Conservation (phyloP, 495 filamentous ascomycete species). For the Penicillium ucsense region DNA sequence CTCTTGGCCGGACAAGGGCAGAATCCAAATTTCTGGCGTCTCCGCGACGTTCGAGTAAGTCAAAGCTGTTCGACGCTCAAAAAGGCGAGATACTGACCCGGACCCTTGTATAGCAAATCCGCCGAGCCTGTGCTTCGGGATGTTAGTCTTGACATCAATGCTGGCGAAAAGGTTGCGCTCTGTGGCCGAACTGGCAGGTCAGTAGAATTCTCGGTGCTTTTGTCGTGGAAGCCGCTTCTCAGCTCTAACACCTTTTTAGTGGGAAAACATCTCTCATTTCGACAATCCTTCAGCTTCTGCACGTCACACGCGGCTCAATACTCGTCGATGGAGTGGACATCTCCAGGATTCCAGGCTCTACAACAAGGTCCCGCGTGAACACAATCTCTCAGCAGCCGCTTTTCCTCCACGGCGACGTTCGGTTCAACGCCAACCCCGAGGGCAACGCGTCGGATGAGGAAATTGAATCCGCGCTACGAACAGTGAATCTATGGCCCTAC, state of each 20-base stretch:
- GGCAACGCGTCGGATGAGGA: slow-evolving; percentile 19
- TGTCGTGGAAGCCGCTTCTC: too few relatives aligned
- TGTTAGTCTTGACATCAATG: background rate
- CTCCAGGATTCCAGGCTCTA: slow-evolving; percentile 17
- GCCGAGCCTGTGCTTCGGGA: slow-evolving; percentile 5
- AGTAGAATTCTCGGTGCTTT: background rate
- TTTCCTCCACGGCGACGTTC: slow-evolving; percentile 32
- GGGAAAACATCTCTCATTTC: slow-evolving; percentile 35
- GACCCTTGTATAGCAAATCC: slow-evolving; percentile 3
- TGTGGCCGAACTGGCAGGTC: slow-evolving; percentile 19
- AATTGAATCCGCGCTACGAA: slow-evolving; percentile 27
- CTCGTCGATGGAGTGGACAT: slow-evolving; percentile 38
- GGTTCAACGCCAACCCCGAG: slow-evolving; percentile 37
- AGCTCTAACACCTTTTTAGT: slow-evolving; percentile 6
- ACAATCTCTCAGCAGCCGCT: slow-evolving; percentile 42
- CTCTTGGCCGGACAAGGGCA: slow-evolving; percentile 13
- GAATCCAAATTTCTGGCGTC: slow-evolving; percentile 11
- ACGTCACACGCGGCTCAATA: slow-evolving; percentile 26
- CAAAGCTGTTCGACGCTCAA: too few relatives aligned
- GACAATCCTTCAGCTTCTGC: slow-evolving; percentile 30
- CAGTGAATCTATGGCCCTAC: slow-evolving; percentile 28
- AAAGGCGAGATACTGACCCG: too few relatives aligned
- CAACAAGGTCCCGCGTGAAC: slow-evolving; percentile 26
- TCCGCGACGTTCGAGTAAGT: slow-evolving; percentile 17
- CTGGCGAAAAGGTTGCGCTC: slow-evolving; percentile 3